A percentile compares a stretch with the other conserved stretches of the same genome.
Conservation (phyloP, 805 yeast genomes). For the Jamesozyma piceae region DNA sequence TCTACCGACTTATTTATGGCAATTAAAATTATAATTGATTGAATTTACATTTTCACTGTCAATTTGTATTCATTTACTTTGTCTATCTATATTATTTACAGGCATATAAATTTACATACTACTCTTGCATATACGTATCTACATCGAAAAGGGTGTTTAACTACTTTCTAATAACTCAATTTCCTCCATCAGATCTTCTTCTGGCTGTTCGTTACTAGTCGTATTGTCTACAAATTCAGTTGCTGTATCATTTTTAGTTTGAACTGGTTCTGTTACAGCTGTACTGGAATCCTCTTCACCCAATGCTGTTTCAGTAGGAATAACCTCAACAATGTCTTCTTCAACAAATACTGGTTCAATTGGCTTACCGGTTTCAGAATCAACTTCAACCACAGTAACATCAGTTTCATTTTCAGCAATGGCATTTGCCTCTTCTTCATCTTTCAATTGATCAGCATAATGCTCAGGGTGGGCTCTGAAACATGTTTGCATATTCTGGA, state of each 20-base stretch:
- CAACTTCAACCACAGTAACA: background rate
- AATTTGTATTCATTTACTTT: background rate
- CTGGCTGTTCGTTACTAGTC: background rate
- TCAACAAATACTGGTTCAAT: background rate
- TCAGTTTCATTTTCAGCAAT: background rate
- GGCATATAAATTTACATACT: background rate
- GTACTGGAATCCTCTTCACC: background rate
- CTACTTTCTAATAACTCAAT: conserved; percentile 9
- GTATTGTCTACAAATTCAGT: background rate
- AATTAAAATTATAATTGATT: conserved; percentile 5
- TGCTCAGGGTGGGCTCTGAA: conserved; percentile 90
- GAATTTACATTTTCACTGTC: background rate
- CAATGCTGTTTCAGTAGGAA: background rate
- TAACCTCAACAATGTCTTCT: background rate
- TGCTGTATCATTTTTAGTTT: background rate
- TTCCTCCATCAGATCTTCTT: conserved; percentile 5
- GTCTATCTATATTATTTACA: background rate
- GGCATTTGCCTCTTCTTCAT: conserved; percentile 13
- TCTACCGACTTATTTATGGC: conserved; percentile 15
- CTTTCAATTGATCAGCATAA: conserved; percentile 65
- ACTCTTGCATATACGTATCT: background rate
- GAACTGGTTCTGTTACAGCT: background rate
- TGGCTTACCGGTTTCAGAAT: background rate
- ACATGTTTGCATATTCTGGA: conserved; percentile 88
- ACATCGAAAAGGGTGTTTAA: background rate